Evolutionary conservation across 1,139 yeast genomes (phyloP), one percentile per base, ranked within the genome.

Genomic region (Lipomyces yarrowii): DNA sequence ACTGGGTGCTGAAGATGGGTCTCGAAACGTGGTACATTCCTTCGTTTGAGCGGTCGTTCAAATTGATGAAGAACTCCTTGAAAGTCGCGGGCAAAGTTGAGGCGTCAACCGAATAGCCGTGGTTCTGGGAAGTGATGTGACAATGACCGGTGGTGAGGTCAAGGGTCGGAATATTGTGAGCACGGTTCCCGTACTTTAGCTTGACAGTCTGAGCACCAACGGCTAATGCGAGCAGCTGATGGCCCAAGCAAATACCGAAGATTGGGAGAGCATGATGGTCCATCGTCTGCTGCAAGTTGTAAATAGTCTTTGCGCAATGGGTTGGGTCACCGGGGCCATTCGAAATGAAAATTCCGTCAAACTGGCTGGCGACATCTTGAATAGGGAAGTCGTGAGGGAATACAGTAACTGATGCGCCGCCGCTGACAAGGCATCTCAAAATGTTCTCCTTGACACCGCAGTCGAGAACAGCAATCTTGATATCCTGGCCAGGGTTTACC

Each of bases 301-400:
- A 85, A 59, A 91, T 91, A 18, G 99, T 94, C 57, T 86, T 77
- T 56, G 89, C 79, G 82, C 98, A 93, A 80, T 91, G 96, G 64
- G 96, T 90, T 76, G 99, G 99, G 80, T 94, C 98, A 75, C 99
- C 99, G 60, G 99, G 99, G 62, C 99, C 99, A 77, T 94, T 94
- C 61, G 98, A 91, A 73, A 94, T 87, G 81, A 94, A 94, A 64
- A 94, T 80, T 74, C 98, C 99, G 76, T 94, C 99, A 76, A 92
- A 94, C 78, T 90, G 90, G 78, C 86, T 86, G 67, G 97, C 98
- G 73, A 93, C 87, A 76, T 91, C 89, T 76, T 93, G 93, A 72
- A 94, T 86, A 71, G 97, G 97, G 78, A 91, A 93, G 80, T 94
- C 90, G 79, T 90, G 93, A 64, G 99, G 99, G 85, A 94, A 90